These are phyloP conservation scores for Colletotrichum theobromicola DNA, from an alignment of 2,329 filamentous ascomycete species.

Conservation along the genomic window DNA sequence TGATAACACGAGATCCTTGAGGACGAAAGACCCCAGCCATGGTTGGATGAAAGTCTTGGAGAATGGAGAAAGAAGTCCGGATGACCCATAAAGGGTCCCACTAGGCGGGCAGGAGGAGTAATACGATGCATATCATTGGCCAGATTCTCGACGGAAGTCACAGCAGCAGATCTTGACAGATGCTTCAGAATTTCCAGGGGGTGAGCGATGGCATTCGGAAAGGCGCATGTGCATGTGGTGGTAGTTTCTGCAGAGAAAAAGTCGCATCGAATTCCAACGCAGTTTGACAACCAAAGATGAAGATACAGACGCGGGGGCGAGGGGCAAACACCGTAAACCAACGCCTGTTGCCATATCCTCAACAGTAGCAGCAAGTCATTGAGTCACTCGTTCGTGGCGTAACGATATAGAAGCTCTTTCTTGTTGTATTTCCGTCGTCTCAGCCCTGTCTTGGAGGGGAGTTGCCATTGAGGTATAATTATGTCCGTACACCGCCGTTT, in stretches of 20 bases:
- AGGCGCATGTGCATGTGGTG: background rate
- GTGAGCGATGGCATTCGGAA: background rate
- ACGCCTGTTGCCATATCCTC: background rate
- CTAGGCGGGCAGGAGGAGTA: background rate
- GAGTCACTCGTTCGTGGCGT: background rate
- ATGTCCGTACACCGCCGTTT: conserved; percentile 8
- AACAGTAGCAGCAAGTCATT: background rate
- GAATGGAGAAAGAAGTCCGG: background rate
- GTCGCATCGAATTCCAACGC: rapidly evolving
- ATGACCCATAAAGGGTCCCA: background rate
- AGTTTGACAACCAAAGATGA: background rate
- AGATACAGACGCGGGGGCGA: too few relatives aligned
- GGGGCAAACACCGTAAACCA: too few relatives aligned
- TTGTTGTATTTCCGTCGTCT: background rate
- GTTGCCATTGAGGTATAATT: background rate
- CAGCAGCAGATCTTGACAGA: background rate
- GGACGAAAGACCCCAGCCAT: background rate
- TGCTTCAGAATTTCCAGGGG: background rate
- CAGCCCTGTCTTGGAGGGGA: background rate
- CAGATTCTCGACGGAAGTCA: background rate
- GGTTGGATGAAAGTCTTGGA: background rate
- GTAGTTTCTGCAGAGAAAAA: background rate
- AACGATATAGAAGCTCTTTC: background rate
- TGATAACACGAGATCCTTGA: background rate
- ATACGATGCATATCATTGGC: background rate